Base-by-base conservation (phyloP, 2,329 filamentous ascomycete genomes). In the Ceratocystis colombiana region DNA sequence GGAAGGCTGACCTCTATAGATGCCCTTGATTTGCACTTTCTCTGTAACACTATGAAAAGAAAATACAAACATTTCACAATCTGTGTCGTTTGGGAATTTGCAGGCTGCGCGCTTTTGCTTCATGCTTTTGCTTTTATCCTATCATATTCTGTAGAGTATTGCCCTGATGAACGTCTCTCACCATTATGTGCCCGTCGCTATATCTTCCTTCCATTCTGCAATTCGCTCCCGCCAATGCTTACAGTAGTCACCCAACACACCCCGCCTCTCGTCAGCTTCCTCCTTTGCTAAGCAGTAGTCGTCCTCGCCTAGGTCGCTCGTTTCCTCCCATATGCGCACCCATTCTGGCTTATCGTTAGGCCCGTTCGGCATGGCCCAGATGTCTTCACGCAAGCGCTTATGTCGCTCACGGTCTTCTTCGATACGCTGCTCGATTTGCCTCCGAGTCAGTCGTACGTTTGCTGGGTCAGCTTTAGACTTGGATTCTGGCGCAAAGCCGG, bases 401-500 rank as follows among this genome's bases (percentile, higher is more conserved):
- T 99, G 95, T 55, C 94, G 80, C 75, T 99, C 94, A 2, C 94
- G 81, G 75, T 99, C 94, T 76, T 99, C 95, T 71, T 99, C 95
- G 69, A 99, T 96, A 50, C 94, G 82, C 78, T 97, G 92, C 77
- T 97, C 92, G 64, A 96, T 89, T 76, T 96, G 89, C 66, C 88
- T 83, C 76, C 93, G 94, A 72, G 96, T 90, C 64, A 94, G 67
- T 69, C 73, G 59, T 15, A 37, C 28, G 4, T 15, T 28, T 28
- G 62, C 61, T 41, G 57, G 46, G 33, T 66, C 61, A 70, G 72
- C 67, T 71, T 73, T 68, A 71, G 75, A 10, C 71, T 71, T 17
- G 73, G 71, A 68, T 73, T 76, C 0, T 75, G 74, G 10, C 3
- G 25, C 48, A 28, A 37, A 53, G 33, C 15, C 25, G 10, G 44